Base-by-base conservation (phyloP, 2,329 filamentous ascomycete species). In the Arthroderma uncinatum region DNA sequence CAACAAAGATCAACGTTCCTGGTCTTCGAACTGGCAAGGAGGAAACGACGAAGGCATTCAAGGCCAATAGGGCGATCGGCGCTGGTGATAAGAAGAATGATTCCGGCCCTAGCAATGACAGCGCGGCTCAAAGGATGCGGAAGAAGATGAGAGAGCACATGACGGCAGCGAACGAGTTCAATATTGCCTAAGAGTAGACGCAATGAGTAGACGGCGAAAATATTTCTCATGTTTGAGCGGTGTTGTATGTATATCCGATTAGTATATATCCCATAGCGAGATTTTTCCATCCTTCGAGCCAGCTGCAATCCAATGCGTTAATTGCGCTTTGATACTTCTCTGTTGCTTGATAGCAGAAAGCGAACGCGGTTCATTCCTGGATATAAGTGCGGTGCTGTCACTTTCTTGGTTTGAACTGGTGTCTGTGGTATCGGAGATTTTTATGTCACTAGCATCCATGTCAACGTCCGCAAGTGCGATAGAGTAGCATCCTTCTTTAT, bases 271-370 rank as follows among this genome's bases (percentile, higher is more conserved):
- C 93, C 93, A 98, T 63, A 98, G 74, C 67, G 89, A 95, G 61
- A 97, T 82, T 70, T 94, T 95, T 16, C 92, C 93, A 74, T 97
- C 93, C 70, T 97, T 98, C 57, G 88, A 87, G 1, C 93, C 93
- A 0, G 83, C 89, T 16, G 86, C 93, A 54, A 97, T 70, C 91
- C 92, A 97, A 70, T 97, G 92, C 23, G 85, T 86, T 54, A 76
- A 76, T 65, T 81, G 83, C 9, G 86, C 84, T 64, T 82, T 83
- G 36, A 75, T 75, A 21, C 82, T 75, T 57, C 88, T 77, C 62
- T 82, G 80, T 36, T 83, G 79, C 59, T 82, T 85, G 53, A 89
- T 82, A 1, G 73, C 78, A 57, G 79, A 68, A 16, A 67, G 63
- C 3, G 66, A 71, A 37, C 54, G 52, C 2, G 60, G 53, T 14